Conservation (phyloP, 1,284 basidiomycete species). For the Neotropicomus parvogracilis region DNA sequence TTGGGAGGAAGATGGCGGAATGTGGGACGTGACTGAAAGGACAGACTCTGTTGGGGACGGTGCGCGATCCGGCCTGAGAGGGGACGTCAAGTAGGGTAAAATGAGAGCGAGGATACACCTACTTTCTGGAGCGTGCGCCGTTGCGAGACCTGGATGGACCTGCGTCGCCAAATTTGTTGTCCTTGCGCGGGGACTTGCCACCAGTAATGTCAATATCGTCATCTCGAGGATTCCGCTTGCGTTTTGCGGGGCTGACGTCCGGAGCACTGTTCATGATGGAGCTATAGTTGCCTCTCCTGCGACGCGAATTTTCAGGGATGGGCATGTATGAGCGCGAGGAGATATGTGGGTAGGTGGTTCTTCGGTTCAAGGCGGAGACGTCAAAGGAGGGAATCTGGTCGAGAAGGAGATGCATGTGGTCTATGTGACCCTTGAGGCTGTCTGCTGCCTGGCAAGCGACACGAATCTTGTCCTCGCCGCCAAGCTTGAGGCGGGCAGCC, state of each 20-base stretch:
- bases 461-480: slow-evolving; percentile 98
- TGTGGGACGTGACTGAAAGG: slow-evolving; percentile 62
- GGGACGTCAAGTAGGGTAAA: slow-evolving; percentile 10
- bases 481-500: slow-evolving; percentile 86
- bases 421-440: slow-evolving; percentile 71
- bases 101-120: slow-evolving; percentile 26
- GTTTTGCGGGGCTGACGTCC: slow-evolving; percentile 55
- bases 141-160: slow-evolving; percentile 44
- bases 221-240: slow-evolving; percentile 54
- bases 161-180: slow-evolving; percentile 38
- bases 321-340: slow-evolving; percentile 64
- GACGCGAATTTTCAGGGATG: slow-evolving; percentile 55
- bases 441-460: slow-evolving; percentile 95
- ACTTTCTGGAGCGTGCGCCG: slow-evolving; percentile 58
- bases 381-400: slow-evolving; percentile 69
- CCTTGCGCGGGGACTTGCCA: slow-evolving; percentile 43
- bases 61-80: slow-evolving; percentile 52
- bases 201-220: slow-evolving; percentile 52
- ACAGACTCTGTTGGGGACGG: slow-evolving; percentile 70
- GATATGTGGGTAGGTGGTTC: slow-evolving; percentile 71
- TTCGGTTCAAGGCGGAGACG: slow-evolving; percentile 51
- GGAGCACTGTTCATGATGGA: slow-evolving; percentile 45
- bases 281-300: slow-evolving; percentile 48
- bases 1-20: slow-evolving; percentile 30
- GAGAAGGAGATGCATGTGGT: slow-evolving; percentile 66